phyloP scores from a whole-genome alignment of 169 alveolate genomes.

The Plasmodium adleri region DNA sequence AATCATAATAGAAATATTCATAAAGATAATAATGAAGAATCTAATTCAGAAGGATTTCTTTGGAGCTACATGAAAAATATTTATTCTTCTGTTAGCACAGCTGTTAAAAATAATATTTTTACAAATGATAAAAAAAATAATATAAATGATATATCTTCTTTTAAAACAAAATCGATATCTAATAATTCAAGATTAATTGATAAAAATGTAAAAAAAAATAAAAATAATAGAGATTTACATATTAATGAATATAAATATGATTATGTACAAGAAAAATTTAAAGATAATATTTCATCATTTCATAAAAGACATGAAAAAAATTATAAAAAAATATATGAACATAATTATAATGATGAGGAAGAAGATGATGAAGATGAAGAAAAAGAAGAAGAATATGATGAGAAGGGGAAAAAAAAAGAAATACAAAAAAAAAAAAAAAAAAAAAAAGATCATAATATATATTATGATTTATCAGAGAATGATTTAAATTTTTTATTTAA shows the following conservation, averaged over 20 bases:
- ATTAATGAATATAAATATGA: constrained; percentile 13
- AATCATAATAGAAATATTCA: background rate
- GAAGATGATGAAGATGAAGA: background rate
- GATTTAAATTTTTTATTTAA: constrained; percentile 26
- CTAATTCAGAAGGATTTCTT: constrained; percentile 1
- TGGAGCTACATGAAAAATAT: constrained; percentile 54
- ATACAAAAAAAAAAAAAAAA: background rate
- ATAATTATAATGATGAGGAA: background rate
- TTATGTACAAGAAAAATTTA: background rate
- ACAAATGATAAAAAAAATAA: background rate
- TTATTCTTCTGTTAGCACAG: constrained; percentile 39
- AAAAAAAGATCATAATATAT: constrained; percentile 8
- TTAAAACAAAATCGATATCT: constrained; percentile 9
- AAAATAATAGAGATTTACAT: background rate
- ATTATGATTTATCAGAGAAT: constrained; percentile 35
- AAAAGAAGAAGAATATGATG: background rate
- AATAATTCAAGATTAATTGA: constrained; percentile 26
- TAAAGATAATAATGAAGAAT: background rate
- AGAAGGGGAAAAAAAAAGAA: background rate
- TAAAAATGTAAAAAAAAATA: constrained; percentile 24
- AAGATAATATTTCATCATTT: background rate
- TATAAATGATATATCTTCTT: background rate
- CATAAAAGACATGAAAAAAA: constrained; percentile 1
- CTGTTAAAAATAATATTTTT: constrained; percentile 54
- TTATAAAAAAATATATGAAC: background rate